Percentiles rank a stretch among this genome's conserved stretches.
Conservation (phyloP, 2,329 filamentous ascomycete genomes). For the Leptosphaerulina australis region DNA sequence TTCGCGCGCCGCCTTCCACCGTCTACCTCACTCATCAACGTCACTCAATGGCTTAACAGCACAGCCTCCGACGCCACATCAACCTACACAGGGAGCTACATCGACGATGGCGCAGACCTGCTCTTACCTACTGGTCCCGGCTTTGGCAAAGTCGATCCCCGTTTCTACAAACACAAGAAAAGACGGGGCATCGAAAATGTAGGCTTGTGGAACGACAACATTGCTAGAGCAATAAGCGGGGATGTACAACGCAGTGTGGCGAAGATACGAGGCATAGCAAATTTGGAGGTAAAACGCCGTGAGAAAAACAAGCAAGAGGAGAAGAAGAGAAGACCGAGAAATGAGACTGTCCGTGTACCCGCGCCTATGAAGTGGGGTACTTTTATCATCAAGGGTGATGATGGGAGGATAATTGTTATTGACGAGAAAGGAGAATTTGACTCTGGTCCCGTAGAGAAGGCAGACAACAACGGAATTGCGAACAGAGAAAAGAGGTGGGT, state of each 20-base stretch:
- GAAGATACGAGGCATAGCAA: slow-evolving; percentile 13
- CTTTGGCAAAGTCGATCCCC: slow-evolving; percentile 24
- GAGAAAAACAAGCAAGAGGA: background rate
- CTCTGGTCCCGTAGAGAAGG: slow-evolving; percentile 20
- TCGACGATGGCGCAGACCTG: slow-evolving; percentile 41
- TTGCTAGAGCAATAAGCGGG: slow-evolving; percentile 31
- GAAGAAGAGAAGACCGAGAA: slow-evolving; percentile 1
- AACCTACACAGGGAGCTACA: slow-evolving; percentile 32
- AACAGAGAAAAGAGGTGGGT: slow-evolving; percentile 3
- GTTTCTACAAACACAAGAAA: slow-evolving; percentile 25
- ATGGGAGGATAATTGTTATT: slow-evolving; percentile 38
- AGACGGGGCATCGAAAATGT: slow-evolving; percentile 1
- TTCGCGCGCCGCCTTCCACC: slow-evolving; percentile 26
- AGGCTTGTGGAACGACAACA: slow-evolving; percentile 26
- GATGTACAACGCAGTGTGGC: slow-evolving; percentile 30
- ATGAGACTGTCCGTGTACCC: slow-evolving; percentile 23
- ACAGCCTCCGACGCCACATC: slow-evolving; percentile 15
- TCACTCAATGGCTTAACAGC: slow-evolving; percentile 21
- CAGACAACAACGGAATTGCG: background rate
- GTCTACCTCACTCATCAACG: slow-evolving; percentile 4
- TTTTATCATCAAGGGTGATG: slow-evolving; percentile 33
- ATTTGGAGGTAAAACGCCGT: slow-evolving; percentile 12
- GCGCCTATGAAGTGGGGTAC: slow-evolving; percentile 28
- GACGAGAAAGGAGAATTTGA: slow-evolving; percentile 36
- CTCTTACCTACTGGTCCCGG: slow-evolving; percentile 10